These are phyloP conservation scores for Herpetospermum pedunculosum DNA, from an alignment of 306 rosid species.

Conservation along the genomic window DNA sequence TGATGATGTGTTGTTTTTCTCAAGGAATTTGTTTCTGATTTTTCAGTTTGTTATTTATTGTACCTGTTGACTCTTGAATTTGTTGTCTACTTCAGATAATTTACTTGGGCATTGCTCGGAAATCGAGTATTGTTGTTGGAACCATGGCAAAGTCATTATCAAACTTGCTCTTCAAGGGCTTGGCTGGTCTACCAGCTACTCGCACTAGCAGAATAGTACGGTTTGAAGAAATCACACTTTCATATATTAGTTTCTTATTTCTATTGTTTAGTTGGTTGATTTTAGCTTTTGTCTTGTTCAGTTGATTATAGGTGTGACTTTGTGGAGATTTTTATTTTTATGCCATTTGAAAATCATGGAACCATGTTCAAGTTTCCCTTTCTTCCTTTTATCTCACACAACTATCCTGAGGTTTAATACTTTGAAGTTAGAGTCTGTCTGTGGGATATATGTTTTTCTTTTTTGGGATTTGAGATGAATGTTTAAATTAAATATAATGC, in stretches of 20 bases:
- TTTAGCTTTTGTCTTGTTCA: background rate
- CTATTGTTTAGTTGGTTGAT: background rate
- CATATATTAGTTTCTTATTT: background rate
- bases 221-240: background rate
- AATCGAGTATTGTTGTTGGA: background rate
- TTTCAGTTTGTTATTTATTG: background rate
- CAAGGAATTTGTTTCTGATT: background rate
- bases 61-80: background rate
- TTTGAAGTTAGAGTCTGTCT: background rate
- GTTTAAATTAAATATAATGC: background rate
- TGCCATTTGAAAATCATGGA: background rate
- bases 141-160: conserved; percentile 34
- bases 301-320: background rate
- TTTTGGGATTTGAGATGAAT: background rate
- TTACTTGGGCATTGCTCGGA: background rate
- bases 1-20: background rate
- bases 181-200: conserved; percentile 20
- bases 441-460: background rate
- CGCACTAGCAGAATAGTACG: conserved; percentile 23
- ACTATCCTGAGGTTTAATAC: background rate
- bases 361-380: background rate
- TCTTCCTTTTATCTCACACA: background rate
- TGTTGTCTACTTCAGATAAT: background rate
- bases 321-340: background rate
- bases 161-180: conserved; percentile 21